Evolutionary conservation across 1,284 basidiomycete genomes (phyloP), one percentile per base, ranked within the genome.

Genomic region (Veloboletus limbatus): DNA sequence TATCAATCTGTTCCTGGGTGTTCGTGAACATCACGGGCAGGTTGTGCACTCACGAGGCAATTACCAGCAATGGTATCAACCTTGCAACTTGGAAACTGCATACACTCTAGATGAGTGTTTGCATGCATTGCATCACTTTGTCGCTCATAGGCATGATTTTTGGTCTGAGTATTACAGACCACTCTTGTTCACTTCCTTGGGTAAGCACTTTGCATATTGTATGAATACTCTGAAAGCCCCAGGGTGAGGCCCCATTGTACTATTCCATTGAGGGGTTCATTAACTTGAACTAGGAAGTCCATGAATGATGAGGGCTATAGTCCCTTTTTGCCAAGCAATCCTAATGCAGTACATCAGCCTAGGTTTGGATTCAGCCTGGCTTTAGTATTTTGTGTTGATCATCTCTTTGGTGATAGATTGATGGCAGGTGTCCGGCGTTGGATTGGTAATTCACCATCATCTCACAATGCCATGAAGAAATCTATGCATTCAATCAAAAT

Each of bases 1-100:
- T 0, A 99, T 98, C 66, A 96, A 99, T 66, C 77, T 98, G 20
- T 99, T 99, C 67, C 82, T 99, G 3, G 95, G 96, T 11, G 81
- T 97, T 3, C 77, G 82, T 33, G 83, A 86, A 54, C 75, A 74
- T 37, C 59, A 59, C 24, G 49, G 43, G n/a, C 69, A 73, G 0
- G 68, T 75, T 25, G 62, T 68, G 2, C 73, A 72, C 9, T 68
- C 75, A 0, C 75, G 79, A 20, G 77, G 73, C 41, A 86, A 73
- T 14, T 97, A 97, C 63, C 81, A 81, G 52, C 74, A 86, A 47
- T 97, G 94, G 94, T 97, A 81, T 66, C 73, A 84, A 33, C 73
- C 80, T 6, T 73, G 79, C 40, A 76, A 94, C 58, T 76, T 97
- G 16, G 70, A 82, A 40, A 76, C 76, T 0, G 75, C 77, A 2